Evolutionary conservation across 73 alveolate genomes (phyloP).

Genomic region (Tetrahymena elliotti): DNA sequence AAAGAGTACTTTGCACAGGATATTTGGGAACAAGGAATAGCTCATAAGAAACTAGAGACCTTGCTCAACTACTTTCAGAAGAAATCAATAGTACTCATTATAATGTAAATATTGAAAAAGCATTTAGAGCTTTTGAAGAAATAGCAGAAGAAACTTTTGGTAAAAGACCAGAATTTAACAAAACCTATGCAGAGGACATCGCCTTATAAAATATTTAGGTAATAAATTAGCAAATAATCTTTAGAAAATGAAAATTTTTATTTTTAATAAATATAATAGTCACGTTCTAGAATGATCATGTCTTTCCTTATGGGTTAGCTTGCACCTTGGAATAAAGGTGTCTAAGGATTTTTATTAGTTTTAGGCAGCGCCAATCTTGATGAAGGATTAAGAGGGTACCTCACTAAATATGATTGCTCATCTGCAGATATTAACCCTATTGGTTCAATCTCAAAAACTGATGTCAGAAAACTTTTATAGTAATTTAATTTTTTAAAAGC

Average conservation of each 20-base stretch:
- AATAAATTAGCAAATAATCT: not conserved
- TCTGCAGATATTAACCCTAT: constrained; percentile 91
- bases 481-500: not conserved
- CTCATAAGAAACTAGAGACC: constrained; percentile 54
- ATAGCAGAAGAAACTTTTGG: constrained; percentile 38
- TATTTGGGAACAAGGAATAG: constrained; percentile 46
- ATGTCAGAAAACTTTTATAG: constrained; percentile 50
- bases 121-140: constrained; percentile 33
- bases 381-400: constrained; percentile 87
- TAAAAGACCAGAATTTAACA: constrained; percentile 59
- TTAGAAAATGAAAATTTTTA: not conserved
- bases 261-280: not conserved
- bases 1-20: constrained; percentile 38
- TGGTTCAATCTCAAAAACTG: constrained; percentile 79
- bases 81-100: constrained; percentile 78
- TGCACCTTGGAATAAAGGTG: constrained; percentile 76
- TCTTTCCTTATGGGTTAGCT: constrained; percentile 81
- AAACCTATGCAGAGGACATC: constrained; percentile 61
- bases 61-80: constrained; percentile 68
- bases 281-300: constrained; percentile 74
- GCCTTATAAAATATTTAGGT: constrained; percentile 91
- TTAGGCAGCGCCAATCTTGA: constrained; percentile 81
- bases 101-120: constrained; percentile 53
- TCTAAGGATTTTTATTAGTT: constrained; percentile 56
- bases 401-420: constrained; percentile 91